Evolutionary conservation across 2,329 filamentous ascomycete genomes (phyloP).

Genomic region (Cladosporium phlei): DNA sequence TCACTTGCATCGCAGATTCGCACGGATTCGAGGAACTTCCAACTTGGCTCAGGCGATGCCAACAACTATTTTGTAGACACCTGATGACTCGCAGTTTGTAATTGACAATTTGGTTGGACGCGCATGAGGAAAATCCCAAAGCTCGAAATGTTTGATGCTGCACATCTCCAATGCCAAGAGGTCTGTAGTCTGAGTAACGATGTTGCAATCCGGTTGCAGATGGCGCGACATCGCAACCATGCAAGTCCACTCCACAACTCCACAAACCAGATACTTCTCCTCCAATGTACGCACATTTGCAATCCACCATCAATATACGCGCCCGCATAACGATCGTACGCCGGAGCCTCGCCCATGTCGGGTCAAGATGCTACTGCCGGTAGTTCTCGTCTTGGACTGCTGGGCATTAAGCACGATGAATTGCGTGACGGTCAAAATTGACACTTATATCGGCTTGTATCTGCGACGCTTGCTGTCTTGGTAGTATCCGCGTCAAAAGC

Average conservation of each 20-base stretch:
- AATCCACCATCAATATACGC: background rate
- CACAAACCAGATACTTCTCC: background rate
- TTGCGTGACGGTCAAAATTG: background rate
- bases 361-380: background rate
- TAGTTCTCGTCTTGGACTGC: background rate
- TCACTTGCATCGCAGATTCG: no score
- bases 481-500: no score
- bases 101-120: no score
- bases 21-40: no score
- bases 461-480: background rate
- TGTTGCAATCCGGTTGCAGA: constrained; percentile 2
- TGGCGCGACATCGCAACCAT: constrained; percentile 5
- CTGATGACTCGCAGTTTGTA: no score
- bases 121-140: no score
- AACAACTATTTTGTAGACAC: no score
- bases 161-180: background rate
- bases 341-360: constrained; percentile 1
- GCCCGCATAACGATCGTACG: background rate
- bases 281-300: background rate
- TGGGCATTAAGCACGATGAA: background rate
- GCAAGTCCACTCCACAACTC: background rate
- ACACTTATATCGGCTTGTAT: background rate
- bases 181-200: background rate
- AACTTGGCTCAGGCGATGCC: no score
- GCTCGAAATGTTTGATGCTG: background rate